Evolutionary conservation across 805 yeast species (phyloP), one percentile per base, ranked within the genome.

Genomic region (Lachancea mirantina): DNA sequence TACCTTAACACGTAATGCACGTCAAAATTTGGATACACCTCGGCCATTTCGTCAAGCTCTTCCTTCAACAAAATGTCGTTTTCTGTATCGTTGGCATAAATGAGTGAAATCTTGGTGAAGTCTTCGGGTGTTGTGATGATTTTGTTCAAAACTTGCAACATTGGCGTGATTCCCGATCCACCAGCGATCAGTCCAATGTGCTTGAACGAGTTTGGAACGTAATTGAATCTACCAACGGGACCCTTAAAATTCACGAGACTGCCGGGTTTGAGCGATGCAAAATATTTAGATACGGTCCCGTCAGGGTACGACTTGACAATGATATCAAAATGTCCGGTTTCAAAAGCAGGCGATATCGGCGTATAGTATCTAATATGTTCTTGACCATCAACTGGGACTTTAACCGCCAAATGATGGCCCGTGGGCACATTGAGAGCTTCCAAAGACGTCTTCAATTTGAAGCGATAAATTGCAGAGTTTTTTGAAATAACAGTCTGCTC

Each of bases 131-230:
- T 74, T 11, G 87, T 80, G 40, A 80, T 72, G 31, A 81, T 67
- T 38, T 72, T 72, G 39, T 82, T 76, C 32, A 83, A 65, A 10
- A 88, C 80, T 60, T 87, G 94, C 50, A 82, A 68, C 61, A 84
- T 77, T 23, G 96, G 96, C 6, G 96, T 84, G 42, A 88, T 79
- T 32, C 96, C 94, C 0, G 89, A 75, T 13, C 94, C 94, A 45
- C 92, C 94, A 6, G 88, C 89, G 45, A 83, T 66, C 62, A 83
- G 67, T 13, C 77, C 76, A 36, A 83, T 65, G 39, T 76, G 72
- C 40, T 70, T 70, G 24, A 76, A 78, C 63, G 74, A 70, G 50
- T 79, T 79, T 9, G 63, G 46, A n/a, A 42, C 48, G 52, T 78
- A 79, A 20, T 72, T 56, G 57, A 83, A 74, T 52, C 78, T 69